Conservation (phyloP, 2,329 filamentous ascomycete genomes). For the Arthroderma sp. region DNA sequence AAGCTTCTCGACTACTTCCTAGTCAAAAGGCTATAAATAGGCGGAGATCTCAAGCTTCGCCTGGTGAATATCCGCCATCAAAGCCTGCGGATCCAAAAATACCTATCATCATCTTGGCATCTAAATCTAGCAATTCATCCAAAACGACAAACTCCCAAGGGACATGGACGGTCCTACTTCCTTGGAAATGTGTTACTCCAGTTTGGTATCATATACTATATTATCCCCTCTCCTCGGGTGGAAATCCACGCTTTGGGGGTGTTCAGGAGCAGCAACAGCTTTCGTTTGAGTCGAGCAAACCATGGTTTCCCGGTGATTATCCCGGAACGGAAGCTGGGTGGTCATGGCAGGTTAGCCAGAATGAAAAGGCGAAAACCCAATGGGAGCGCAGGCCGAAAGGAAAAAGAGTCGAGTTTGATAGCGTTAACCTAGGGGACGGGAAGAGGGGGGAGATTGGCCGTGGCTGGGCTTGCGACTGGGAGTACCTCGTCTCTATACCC, state of each 20-base stretch:
- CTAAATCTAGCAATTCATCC: conserved; percentile 29
- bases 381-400: conserved; percentile 73
- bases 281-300: conserved; percentile 60
- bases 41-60: conserved; percentile 50
- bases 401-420: conserved; percentile 63
- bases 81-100: conserved; percentile 57
- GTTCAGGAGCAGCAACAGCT: conserved; percentile 68
- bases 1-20: conserved; percentile 53
- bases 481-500: conserved; percentile 44
- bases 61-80: conserved; percentile 49
- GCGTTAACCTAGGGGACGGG: conserved; percentile 58
- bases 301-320: conserved; percentile 81
- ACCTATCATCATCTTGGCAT: conserved; percentile 58
- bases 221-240: conserved; percentile 64
- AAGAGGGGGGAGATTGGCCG: conserved; percentile 70
- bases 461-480: conserved; percentile 76
- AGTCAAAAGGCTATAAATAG: conserved; percentile 70
- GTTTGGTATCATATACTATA: conserved; percentile 82
- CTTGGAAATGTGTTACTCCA: conserved; percentile 77
- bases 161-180: conserved; percentile 71
- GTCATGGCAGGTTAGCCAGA: conserved; percentile 60
- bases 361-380: conserved; percentile 43
- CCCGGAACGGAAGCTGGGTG: conserved; percentile 67
- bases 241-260: conserved; percentile 71
- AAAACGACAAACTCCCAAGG: conserved; percentile 44